phyloP scores from a whole-genome alignment of 164 flowering plant genomes.

The Vitis rotundifolia region DNA sequence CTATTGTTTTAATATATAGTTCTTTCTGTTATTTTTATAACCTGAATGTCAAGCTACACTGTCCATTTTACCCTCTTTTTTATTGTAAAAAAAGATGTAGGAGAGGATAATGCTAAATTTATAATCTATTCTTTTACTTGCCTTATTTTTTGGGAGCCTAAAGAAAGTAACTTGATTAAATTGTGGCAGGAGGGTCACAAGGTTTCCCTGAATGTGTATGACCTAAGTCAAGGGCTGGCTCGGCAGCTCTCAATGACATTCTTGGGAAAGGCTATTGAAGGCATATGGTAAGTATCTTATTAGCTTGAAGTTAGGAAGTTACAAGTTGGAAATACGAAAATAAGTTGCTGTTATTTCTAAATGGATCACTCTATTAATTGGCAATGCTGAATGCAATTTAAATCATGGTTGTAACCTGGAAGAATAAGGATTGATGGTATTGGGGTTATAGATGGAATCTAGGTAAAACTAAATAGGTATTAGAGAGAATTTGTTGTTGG shows the following conservation, averaged over 20 bases:
- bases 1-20: background rate
- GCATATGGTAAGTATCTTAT: slow-evolving; percentile 62
- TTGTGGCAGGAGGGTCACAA: slow-evolving; percentile 68
- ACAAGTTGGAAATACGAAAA: too few relatives aligned
- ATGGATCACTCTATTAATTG: too few relatives aligned
- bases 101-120: background rate
- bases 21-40: background rate
- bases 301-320: background rate
- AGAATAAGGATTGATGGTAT: too few relatives aligned
- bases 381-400: too few relatives aligned
- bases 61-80: background rate
- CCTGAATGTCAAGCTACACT: too few relatives aligned
- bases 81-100: too few relatives aligned
- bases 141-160: background rate
- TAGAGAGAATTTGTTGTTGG: too few relatives aligned
- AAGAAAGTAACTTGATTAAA: background rate
- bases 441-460: too few relatives aligned
- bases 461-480: too few relatives aligned
- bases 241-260: slow-evolving; percentile 80
- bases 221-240: slow-evolving; percentile 91
- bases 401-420: too few relatives aligned
- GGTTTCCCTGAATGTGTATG: slow-evolving; percentile 82
- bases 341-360: too few relatives aligned
- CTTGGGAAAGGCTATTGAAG: slow-evolving; percentile 90
- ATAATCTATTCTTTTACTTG: background rate